Evolutionary conservation across 306 rosid genomes (phyloP), one percentile per base, ranked within the genome.

Genomic region (Benincasa hispida): DNA sequence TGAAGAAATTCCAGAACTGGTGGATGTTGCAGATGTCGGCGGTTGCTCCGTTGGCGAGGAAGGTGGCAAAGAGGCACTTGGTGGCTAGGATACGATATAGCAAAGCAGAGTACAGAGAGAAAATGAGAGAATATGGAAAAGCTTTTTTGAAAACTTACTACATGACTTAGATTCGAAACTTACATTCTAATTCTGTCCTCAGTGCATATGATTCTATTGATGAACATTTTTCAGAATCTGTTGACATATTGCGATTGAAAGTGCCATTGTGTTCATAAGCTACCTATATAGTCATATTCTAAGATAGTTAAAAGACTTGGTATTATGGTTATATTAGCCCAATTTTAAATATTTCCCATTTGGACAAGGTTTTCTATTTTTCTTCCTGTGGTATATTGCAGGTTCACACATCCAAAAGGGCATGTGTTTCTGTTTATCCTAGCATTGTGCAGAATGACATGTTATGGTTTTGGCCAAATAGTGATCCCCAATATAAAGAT

Each of bases 391-490:
- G 27, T 8, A 65, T 2, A 66, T 41, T 87, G 89, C 92, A 94
- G 99, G 67, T 92, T 77, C 92, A 89, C 82, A 75, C 93, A 0
- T 88, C 79, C 79, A 88, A 90, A 82, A 90, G 77, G 81, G 97
- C 99, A 19, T 90, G 99, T 76, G 98, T 81, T 18, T 86, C 87
- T 80, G 87, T 80, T 70, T 95, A 92, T 76, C 98, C 99, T 75
- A 87, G 87, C 73, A 86, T 84, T 0, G 93, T 89, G 86, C 98
- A 95, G 83, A 84, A 89, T 77, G 87, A 82, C 74, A 88, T 92
- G 35, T 79, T 95, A 53, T 92, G 97, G 98, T 92, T 95, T 78
- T 95, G 97, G 98, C 99, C 98, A 53, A 92, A 82, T 78, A 48
- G 85, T 18, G 92, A 95, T 79, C 93, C 98, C 84, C 88, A 88